Base-by-base conservation (phyloP, 805 yeast species). In the Henningerozyma blattae region DNA sequence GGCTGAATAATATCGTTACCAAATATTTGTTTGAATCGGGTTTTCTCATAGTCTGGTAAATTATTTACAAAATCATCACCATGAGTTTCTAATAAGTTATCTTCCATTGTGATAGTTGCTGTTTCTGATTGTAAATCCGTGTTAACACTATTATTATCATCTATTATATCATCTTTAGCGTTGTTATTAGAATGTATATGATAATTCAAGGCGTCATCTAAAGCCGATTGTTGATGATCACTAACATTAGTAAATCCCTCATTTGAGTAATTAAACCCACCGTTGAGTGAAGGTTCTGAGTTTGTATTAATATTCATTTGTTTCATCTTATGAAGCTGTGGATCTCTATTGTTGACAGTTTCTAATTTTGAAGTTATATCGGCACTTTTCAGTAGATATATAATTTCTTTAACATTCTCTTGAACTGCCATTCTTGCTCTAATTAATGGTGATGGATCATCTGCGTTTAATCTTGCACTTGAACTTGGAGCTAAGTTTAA, bases 351-450 rank as follows among this genome's bases (percentile, higher is more conserved):
- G 29, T 43, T 46, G 16, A 50, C 28, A 3, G 51, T 33, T 6
- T 46, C 45, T 25, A 52, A 40, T 28, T 51, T 50, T 3, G 47
- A 38, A 10, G 46, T 42, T 3, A 48, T 35, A 32, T 46, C 45
- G 9, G 58, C 54, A 30, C 51, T 46, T 38, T 52, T 51, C 33
- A 56, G 38, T n/a, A 56, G 37, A 30, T 54, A 51, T 1, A 54
- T 47, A 18, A 56, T 54, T 33, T 56, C 61, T 31, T 52, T 56
- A 3, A 56, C 58, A 27, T 48, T 56, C 29, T 54, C 58, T 37
- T 53, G 58, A 2, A 56, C 48, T 1, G 49, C 45, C 20, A 44
- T 33, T 31, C 47, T 51, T 5, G 59, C 46, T 32, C 45, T 45
- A 18, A 46, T 17, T 26, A 52, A 33, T 5, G 35, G 29, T 8